Conservation (phyloP, 2,329 filamentous ascomycete genomes). For the Alternaria postmessia region DNA sequence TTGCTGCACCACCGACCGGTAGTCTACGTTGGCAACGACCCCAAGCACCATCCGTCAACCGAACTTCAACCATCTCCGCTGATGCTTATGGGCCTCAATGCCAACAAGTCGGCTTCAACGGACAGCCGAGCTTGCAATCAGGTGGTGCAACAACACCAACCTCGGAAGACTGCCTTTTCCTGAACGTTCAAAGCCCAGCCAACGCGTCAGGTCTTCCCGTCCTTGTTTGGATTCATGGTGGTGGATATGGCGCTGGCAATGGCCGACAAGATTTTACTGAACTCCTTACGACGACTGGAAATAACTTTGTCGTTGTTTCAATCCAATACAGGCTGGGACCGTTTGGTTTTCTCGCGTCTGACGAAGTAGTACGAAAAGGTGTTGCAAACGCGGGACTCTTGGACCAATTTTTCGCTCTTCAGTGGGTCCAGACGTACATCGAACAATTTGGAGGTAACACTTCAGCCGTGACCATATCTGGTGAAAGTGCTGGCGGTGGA, state of each 20-base stretch:
- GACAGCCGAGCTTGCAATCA: neutral
- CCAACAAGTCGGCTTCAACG: conserved; percentile 4
- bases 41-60: conserved; percentile 14
- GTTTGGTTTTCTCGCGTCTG: conserved; percentile 55
- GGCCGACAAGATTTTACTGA: conserved; percentile 49
- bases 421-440: conserved; percentile 62
- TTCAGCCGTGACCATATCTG: conserved; percentile 44
- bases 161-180: conserved; percentile 49
- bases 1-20: conserved; percentile 29
- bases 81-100: conserved; percentile 12
- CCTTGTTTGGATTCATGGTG: conserved; percentile 38
- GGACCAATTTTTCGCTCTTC: conserved; percentile 60
- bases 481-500: conserved; percentile 48
- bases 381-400: conserved; percentile 52
- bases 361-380: conserved; percentile 49
- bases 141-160: neutral
- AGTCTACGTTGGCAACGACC: conserved; percentile 30
- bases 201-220: conserved; percentile 40
- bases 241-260: conserved; percentile 50
- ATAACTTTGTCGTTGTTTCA: conserved; percentile 58
- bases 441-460: conserved; percentile 37
- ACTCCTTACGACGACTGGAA: conserved; percentile 57
- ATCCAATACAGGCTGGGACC: conserved; percentile 62
- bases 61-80: conserved; percentile 13
- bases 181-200: conserved; percentile 46